Conservation (phyloP, 1,284 basidiomycete genomes). For the Anthracocystis panici-leucophaei region DNA sequence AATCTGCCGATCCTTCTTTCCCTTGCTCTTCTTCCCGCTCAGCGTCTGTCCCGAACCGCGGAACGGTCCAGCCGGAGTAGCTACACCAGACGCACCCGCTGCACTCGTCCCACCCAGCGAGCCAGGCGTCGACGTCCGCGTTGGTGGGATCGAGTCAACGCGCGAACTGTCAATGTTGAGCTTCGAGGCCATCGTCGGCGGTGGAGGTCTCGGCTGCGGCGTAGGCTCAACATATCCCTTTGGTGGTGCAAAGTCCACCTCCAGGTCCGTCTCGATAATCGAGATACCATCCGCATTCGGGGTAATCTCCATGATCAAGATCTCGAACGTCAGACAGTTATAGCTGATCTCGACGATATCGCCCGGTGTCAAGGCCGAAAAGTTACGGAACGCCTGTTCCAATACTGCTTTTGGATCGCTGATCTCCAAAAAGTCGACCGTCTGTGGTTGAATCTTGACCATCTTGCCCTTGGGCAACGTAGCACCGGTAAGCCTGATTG, state of each 20-base stretch:
- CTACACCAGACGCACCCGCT: conserved; percentile 32
- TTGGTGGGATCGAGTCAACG: conserved; percentile 65
- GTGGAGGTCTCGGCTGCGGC: conserved; percentile 80
- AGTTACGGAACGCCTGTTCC: conserved; percentile 93
- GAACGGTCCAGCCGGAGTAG: conserved; percentile 54
- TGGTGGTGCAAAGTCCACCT: conserved; percentile 77
- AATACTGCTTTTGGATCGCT: conserved; percentile 94
- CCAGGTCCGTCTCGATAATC: conserved; percentile 94
- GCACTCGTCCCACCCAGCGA: conserved; percentile 40
- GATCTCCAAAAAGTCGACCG: conserved; percentile 89
- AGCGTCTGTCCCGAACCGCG: conserved; percentile 63
- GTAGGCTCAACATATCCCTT: conserved; percentile 86
- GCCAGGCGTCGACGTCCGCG: conserved; percentile 68
- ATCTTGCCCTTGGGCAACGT: conserved; percentile 92
- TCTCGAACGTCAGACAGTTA: conserved; percentile 86
- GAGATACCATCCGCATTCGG: conserved; percentile 83
- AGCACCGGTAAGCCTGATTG: conserved; percentile 88
- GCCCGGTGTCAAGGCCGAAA: conserved; percentile 74
- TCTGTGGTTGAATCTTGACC: conserved; percentile 96
- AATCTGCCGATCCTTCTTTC: conserved; percentile 65
- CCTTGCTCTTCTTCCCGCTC: conserved; percentile 68
- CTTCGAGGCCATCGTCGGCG: conserved; percentile 95
- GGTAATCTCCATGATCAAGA: conserved; percentile 92
- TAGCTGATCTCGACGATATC: conserved; percentile 72
- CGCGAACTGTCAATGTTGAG: conserved; percentile 82